A percentile compares a stretch with the other conserved stretches of the same genome.
Conservation (phyloP, 208 protist species). For the Naegleria gruberi region DNA sequence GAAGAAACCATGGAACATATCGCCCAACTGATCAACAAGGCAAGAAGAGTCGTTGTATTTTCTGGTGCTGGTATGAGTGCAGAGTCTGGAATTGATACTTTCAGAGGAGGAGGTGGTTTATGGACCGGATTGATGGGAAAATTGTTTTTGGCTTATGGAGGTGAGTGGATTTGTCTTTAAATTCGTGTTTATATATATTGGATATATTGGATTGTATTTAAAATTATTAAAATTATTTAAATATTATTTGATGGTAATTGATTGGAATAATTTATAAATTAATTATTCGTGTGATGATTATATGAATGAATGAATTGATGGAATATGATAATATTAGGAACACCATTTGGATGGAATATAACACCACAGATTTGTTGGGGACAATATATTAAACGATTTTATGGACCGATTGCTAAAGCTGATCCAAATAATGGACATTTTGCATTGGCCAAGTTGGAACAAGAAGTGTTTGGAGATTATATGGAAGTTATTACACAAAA, state of each 20-base stretch:
- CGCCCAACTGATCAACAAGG: neutral
- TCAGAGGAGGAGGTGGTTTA: constrained; percentile 33
- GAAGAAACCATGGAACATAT: neutral
- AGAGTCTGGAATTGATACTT: constrained; percentile 49
- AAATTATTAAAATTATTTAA: too few relatives aligned
- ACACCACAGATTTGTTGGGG: neutral
- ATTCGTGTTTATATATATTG: too few relatives aligned
- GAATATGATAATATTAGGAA: too few relatives aligned
- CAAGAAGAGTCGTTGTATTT: constrained; percentile 33
- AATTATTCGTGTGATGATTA: too few relatives aligned
- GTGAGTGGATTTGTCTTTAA: too few relatives aligned
- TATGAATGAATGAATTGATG: too few relatives aligned
- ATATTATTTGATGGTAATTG: too few relatives aligned
- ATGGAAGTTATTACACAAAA: constrained; percentile 49
- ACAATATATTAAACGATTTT: neutral
- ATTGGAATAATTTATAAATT: too few relatives aligned
- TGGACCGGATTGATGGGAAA: neutral
- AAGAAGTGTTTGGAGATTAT: constrained; percentile 6
- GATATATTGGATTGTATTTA: too few relatives aligned
- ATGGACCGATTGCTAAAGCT: neutral
- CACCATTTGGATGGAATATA: constrained; percentile 16
- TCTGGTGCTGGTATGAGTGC: constrained; percentile 47
- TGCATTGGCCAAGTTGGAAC: constrained; percentile 31
- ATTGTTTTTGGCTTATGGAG: too few relatives aligned
- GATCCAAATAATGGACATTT: constrained; percentile 42